Base-by-base conservation (phyloP, 1,139 yeast genomes). In the Pichia sp. region DNA sequence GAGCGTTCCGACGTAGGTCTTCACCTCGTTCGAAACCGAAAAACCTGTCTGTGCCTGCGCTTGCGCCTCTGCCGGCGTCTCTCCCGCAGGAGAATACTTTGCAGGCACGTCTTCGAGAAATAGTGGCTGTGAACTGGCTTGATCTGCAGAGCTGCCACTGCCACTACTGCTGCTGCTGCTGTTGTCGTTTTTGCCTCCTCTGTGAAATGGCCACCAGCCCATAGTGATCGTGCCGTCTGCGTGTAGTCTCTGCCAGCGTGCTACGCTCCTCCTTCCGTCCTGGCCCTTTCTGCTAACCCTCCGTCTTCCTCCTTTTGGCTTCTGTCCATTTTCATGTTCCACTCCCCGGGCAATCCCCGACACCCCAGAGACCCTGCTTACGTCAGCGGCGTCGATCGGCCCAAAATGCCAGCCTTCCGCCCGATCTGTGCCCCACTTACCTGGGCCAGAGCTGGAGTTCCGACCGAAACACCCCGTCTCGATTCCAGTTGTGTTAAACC, bases 51-150 rank as follows among this genome's bases (percentile, higher is more conserved):
- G 50, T 26, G 15, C 7, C 40, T 36, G 40, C 15, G 15, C 40
- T 15, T 36, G 40, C 13, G 36, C 45, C 19, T 38, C 34, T 16
- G 19, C 19, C 31, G 47, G 32, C 34, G 49, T 53, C 30, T 41
- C 16, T 15, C 41, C 59, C 4, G 42, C 34, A 16, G 41, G 40
- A 16, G 55, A 49, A 50, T 64, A 65, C 45, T 64, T 66, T 10
- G 69, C 67, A 1, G 69, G 66, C 4, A 66, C 62, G 46, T 66
- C 69, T 29, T 67, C 70, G 10, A 67, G 57, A 45, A 65, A 66
- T 34, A 63, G 55, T 6, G 62, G 66, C 45, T 58, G 53, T 26
- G 47, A 23, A 44, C 19, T 36, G 40, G 40, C 15, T 15, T 36
- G 40, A 36, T 36, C 29, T 3, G 47, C 19, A 32, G 49, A 8